These are phyloP conservation scores for Calamus simplicifolius DNA, from an alignment of 176 grass and related monocot genomes.

Conservation along the genomic window DNA sequence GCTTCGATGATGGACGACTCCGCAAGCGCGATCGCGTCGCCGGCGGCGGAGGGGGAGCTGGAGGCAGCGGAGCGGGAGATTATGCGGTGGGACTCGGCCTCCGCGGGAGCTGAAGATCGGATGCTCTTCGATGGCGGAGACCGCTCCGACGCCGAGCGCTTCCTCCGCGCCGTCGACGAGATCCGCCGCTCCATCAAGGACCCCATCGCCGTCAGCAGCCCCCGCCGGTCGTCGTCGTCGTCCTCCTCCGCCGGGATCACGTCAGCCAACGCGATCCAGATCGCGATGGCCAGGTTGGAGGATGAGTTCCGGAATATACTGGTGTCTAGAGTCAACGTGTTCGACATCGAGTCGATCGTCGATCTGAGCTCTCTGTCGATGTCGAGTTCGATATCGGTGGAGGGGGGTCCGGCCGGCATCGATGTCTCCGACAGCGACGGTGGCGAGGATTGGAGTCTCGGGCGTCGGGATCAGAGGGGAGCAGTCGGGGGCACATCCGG, in stretches of 20 bases:
- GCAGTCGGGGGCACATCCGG: neutral
- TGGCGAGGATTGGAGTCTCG: neutral
- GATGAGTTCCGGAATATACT: no score
- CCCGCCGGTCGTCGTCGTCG: conserved; percentile 26
- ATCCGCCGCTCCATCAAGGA: conserved; percentile 41
- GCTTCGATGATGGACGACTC: conserved; percentile 39
- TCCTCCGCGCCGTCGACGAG: conserved; percentile 66
- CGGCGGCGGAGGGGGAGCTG: conserved; percentile 24
- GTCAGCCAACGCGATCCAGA: conserved; percentile 10
- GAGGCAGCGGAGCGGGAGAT: conserved; percentile 47
- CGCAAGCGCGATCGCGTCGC: neutral
- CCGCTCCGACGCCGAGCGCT: conserved; percentile 35
- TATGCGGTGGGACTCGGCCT: conserved; percentile 44
- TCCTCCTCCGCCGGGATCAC: conserved; percentile 10
- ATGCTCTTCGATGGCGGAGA: conserved; percentile 26
- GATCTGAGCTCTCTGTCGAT: conserved; percentile 40
- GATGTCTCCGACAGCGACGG: conserved; percentile 20
- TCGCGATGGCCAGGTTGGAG: no score
- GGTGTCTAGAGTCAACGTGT: conserved; percentile 31
- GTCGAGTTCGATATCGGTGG: neutral
- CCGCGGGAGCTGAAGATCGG: conserved; percentile 18
- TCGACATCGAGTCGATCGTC: conserved; percentile 42
- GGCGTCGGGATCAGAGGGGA: conserved; percentile 8
- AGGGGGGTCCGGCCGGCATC: neutral
- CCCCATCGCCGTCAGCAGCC: conserved; percentile 38